These are phyloP conservation scores for Candida sp. DNA, from an alignment of 1,139 yeast species.

Conservation along the genomic window DNA sequence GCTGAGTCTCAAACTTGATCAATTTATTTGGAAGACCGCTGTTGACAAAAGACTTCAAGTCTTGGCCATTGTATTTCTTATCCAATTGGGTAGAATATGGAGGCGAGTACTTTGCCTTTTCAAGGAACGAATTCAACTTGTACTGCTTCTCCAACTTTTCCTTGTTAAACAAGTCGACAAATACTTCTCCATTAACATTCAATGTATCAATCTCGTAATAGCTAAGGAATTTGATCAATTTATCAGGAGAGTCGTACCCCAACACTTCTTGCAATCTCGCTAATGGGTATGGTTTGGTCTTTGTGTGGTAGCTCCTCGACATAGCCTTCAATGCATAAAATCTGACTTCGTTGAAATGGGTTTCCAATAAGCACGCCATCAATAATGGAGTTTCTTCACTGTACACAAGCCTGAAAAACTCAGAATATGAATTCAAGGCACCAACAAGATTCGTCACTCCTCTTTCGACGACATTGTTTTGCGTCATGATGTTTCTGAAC, in stretches of 20 bases:
- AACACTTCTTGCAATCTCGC: constrained; percentile 51
- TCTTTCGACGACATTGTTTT: constrained; percentile 64
- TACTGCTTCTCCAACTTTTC: constrained; percentile 48
- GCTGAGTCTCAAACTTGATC: constrained; percentile 6
- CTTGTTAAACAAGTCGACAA: constrained; percentile 61
- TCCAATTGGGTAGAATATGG: constrained; percentile 61
- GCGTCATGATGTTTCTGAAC: constrained; percentile 67
- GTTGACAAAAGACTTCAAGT: constrained; percentile 38
- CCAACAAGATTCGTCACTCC: constrained; percentile 63
- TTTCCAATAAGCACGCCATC: constrained; percentile 77
- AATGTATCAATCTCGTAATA: constrained; percentile 65
- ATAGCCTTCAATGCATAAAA: constrained; percentile 75
- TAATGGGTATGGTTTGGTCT: constrained; percentile 67
- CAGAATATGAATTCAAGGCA: constrained; percentile 61
- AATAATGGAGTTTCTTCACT: constrained; percentile 64
- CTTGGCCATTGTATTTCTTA: constrained; percentile 40
- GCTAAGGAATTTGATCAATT: constrained; percentile 58
- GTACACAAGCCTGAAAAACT: constrained; percentile 64
- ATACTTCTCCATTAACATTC: constrained; percentile 31
- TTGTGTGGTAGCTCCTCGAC: constrained; percentile 70
- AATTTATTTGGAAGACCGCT: constrained; percentile 36
- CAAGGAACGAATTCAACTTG: constrained; percentile 44
- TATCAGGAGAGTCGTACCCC: constrained; percentile 66
- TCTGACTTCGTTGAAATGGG: constrained; percentile 80
- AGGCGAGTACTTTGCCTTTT: constrained; percentile 58